Conservation (phyloP, 192 early-diverging fungal species). For the Gamsiella multidivaricata region DNA sequence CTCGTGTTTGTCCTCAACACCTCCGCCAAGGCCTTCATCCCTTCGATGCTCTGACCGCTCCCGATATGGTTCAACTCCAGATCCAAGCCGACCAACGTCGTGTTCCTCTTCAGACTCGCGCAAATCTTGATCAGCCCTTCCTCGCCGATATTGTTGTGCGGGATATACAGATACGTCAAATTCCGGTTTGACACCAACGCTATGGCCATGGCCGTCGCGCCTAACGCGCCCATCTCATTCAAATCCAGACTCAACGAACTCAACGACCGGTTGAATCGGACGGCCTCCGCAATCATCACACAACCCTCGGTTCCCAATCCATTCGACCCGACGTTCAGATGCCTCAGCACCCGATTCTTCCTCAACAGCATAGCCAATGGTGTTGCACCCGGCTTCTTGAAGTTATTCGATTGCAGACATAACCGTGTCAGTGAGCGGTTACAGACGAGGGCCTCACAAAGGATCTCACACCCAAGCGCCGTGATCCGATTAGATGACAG, state of each 20-base stretch:
- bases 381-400: constrained; percentile 34
- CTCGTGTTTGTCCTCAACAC: constrained; percentile 15
- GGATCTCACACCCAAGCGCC: constrained; percentile 19
- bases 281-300: constrained; percentile 31
- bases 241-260: constrained; percentile 48
- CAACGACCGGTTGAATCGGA: constrained; percentile 37
- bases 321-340: constrained; percentile 56
- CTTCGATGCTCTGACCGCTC: constrained; percentile 13
- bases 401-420: constrained; percentile 49
- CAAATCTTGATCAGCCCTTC: constrained; percentile 38
- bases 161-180: constrained; percentile 48
- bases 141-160: constrained; percentile 56
- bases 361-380: constrained; percentile 28
- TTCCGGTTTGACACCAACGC: constrained; percentile 33
- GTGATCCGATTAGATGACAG: constrained; percentile 45
- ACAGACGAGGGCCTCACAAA: constrained; percentile 25
- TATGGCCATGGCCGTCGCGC: constrained; percentile 18
- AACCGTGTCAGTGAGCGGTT: constrained; percentile 32
- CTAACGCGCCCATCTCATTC: constrained; percentile 45
- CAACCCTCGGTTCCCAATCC: constrained; percentile 34
- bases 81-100: constrained; percentile 35
- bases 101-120: constrained; percentile 32
- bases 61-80: constrained; percentile 53
- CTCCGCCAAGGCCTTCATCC: constrained; percentile 35
- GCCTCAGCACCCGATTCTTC: constrained; percentile 41